Evolutionary conservation across 192 early-diverging fungal species (phyloP).

Genomic region (Umbelopsis isabellina): DNA sequence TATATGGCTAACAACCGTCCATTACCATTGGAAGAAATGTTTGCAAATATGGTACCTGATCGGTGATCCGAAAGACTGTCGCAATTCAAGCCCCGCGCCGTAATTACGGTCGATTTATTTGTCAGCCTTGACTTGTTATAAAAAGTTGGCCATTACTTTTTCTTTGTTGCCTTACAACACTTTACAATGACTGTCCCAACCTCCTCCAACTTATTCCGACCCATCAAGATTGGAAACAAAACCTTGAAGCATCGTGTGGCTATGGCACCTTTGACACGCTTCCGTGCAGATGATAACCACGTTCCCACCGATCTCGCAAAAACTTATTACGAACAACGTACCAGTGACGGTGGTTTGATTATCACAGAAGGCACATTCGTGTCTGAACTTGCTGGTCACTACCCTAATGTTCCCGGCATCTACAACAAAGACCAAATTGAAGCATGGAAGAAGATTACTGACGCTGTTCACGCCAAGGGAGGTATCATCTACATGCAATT

Average conservation of each 20-base stretch:
- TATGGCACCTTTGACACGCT: slow-evolving; percentile 26
- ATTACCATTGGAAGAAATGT: too few species aligned
- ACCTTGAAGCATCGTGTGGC: slow-evolving; percentile 25
- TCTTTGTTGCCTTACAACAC: background rate
- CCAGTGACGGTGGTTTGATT: slow-evolving; percentile 20
- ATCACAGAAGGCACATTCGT: slow-evolving; percentile 26
- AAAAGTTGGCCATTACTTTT: background rate
- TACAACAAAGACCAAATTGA: slow-evolving; percentile 42
- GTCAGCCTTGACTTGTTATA: background rate
- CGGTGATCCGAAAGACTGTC: too few species aligned
- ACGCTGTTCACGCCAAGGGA: slow-evolving; percentile 59
- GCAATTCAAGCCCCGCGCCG: too few species aligned
- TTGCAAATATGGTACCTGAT: too few species aligned
- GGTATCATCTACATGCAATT: slow-evolving; percentile 59
- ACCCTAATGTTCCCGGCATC: slow-evolving; percentile 40
- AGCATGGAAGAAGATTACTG: slow-evolving; percentile 56
- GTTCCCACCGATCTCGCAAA: slow-evolving; percentile 17
- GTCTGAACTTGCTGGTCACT: slow-evolving; percentile 10
- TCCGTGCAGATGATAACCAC: slow-evolving; percentile 17
- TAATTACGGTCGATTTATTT: background rate
- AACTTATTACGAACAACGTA: slow-evolving; percentile 30
- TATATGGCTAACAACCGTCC: too few species aligned
- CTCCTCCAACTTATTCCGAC: slow-evolving; percentile 23
- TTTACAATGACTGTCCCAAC: background rate
- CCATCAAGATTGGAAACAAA: slow-evolving; percentile 25